Evolutionary conservation across 2,329 filamentous ascomycete genomes (phyloP).

Genomic region (Thielaviopsis punctulata): DNA sequence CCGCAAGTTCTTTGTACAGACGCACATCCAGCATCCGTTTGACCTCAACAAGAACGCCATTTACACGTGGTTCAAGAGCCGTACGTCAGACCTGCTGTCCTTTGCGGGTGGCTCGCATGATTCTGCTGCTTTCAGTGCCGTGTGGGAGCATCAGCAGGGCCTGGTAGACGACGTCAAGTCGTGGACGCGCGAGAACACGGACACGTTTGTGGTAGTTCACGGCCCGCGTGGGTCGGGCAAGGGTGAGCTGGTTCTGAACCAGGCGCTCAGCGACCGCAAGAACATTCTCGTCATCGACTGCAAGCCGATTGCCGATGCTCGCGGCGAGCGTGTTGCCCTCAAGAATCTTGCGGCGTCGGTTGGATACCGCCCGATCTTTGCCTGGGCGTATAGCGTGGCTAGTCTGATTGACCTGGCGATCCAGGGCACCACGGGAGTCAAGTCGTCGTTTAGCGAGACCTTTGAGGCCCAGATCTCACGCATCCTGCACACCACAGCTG

Average conservation of each 20-base stretch:
- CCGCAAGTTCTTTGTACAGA: conserved; percentile 78
- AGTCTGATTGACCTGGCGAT: conserved; percentile 84
- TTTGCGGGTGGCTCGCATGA: conserved; percentile 38
- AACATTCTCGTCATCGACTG: conserved; percentile 81
- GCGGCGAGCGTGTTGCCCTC: conserved; percentile 75
- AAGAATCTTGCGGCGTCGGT: conserved; percentile 64
- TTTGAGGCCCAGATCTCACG: conserved; percentile 78
- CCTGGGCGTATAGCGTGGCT: conserved; percentile 88
- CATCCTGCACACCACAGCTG: conserved; percentile 69
- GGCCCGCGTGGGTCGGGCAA: conserved; percentile 86
- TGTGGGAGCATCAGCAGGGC: conserved; percentile 75
- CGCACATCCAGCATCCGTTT: conserved; percentile 65
- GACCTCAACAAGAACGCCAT: conserved; percentile 55
- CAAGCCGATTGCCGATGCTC: conserved; percentile 79
- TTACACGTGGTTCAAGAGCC: conserved; percentile 66
- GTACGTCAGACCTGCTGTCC: conserved; percentile 47
- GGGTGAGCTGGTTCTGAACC: conserved; percentile 69
- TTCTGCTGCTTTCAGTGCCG: conserved; percentile 53
- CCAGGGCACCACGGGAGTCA: conserved; percentile 84
- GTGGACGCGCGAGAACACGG: conserved; percentile 75
- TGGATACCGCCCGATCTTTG: conserved; percentile 85
- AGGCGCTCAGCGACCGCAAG: conserved; percentile 57
- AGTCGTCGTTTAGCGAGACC: conserved; percentile 86
- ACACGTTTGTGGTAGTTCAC: conserved; percentile 87
- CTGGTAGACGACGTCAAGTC: conserved; percentile 67